These are phyloP conservation scores for Carex arenaria DNA, from an alignment of 202 grass and related monocot species.

Conservation along the genomic window DNA sequence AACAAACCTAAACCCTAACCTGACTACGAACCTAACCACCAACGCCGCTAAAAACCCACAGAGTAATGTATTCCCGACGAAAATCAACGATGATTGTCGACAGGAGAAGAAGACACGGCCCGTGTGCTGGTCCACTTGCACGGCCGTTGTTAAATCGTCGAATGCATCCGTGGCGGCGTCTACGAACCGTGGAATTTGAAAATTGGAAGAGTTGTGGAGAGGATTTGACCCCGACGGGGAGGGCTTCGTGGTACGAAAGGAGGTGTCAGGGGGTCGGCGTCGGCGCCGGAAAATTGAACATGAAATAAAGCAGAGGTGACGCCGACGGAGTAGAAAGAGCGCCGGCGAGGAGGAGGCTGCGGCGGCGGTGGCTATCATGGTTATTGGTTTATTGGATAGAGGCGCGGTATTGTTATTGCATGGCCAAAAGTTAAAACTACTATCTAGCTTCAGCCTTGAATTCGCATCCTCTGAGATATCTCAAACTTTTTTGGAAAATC, in stretches of 20 bases:
- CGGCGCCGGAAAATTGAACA: constrained; percentile 2
- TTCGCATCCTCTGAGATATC: too few species aligned
- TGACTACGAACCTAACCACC: constrained; percentile 40
- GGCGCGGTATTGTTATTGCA: background rate
- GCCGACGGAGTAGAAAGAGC: constrained; percentile 21
- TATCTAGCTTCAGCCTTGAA: background rate
- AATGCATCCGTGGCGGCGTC: constrained; percentile 54
- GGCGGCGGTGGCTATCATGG: background rate
- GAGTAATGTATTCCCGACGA: constrained; percentile 42
- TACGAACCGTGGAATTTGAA: constrained; percentile 41
- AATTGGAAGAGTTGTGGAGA: constrained; percentile 36
- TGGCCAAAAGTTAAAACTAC: background rate
- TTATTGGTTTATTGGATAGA: background rate
- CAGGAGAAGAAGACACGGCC: constrained; percentile 70
- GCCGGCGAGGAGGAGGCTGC: constrained; percentile 13
- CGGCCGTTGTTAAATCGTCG: constrained; percentile 50
- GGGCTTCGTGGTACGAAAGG: background rate
- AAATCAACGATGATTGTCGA: constrained; percentile 67
- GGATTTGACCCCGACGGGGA: constrained; percentile 26
- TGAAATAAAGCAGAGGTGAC: constrained; percentile 11
- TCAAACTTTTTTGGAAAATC: too few species aligned
- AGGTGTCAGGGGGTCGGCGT: constrained; percentile 4
- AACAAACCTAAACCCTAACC: constrained; percentile 32
- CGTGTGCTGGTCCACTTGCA: constrained; percentile 34
- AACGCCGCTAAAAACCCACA: constrained; percentile 47